phyloP scores from a whole-genome alignment of 495 filamentous ascomycete species.

The Penicillium robsamsonii region DNA sequence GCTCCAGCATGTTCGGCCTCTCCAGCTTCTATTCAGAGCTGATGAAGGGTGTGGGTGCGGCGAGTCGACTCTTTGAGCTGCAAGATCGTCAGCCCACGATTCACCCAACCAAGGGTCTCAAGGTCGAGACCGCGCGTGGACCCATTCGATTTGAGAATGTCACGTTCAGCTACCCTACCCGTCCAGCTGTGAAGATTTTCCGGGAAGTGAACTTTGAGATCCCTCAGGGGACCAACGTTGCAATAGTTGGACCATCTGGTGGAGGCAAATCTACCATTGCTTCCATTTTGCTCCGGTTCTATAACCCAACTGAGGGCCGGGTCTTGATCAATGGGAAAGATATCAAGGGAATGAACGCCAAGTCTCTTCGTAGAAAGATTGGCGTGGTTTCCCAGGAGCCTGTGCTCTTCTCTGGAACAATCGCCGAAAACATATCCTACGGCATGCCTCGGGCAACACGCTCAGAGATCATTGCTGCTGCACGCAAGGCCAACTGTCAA shows the following conservation, averaged over 20 bases:
- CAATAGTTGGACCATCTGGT: constrained; percentile 92
- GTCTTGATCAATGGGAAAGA: constrained; percentile 85
- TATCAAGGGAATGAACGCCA: constrained; percentile 85
- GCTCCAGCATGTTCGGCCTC: constrained; percentile 85
- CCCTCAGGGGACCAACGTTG: constrained; percentile 87
- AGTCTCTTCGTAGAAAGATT: constrained; percentile 89
- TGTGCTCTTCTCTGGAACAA: constrained; percentile 90
- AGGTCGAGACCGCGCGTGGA: constrained; percentile 78
- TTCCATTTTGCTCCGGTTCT: constrained; percentile 85
- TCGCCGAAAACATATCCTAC: constrained; percentile 96
- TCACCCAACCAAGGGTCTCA: constrained; percentile 72
- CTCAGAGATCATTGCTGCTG: constrained; percentile 79
- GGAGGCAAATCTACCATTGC: constrained; percentile 95
- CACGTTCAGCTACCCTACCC: constrained; percentile 83
- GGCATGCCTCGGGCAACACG: constrained; percentile 77
- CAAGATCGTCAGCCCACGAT: constrained; percentile 91
- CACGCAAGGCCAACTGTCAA: constrained; percentile 90
- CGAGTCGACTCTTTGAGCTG: constrained; percentile 89
- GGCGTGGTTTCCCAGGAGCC: constrained; percentile 95
- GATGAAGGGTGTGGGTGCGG: constrained; percentile 97
- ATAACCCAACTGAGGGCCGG: constrained; percentile 71
- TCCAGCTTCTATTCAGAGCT: constrained; percentile 96
- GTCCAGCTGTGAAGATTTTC: constrained; percentile 89
- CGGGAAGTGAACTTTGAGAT: constrained; percentile 85
- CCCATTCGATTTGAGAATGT: constrained; percentile 83